These are phyloP conservation scores for Fusarium pseudograminearum DNA, from an alignment of 2,329 filamentous ascomycete species.

Conservation along the genomic window DNA sequence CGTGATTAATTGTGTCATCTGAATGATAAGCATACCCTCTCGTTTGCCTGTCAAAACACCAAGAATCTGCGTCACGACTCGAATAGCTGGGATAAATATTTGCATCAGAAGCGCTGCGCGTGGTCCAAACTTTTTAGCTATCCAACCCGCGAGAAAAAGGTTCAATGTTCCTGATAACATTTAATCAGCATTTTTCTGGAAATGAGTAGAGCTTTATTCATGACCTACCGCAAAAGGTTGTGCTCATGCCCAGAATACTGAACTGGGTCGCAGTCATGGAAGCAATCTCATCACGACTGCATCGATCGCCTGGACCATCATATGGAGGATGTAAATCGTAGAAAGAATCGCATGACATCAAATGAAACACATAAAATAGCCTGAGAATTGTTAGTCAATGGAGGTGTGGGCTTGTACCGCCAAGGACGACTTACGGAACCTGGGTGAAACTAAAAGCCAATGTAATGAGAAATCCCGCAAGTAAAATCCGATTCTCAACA, in stretches of 20 bases:
- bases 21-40: constrained; percentile 75
- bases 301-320: constrained; percentile 63
- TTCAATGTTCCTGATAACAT: constrained; percentile 35
- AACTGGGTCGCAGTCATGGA: constrained; percentile 73
- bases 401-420: rapidly evolving
- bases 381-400: constrained; percentile 41
- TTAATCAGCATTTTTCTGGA: not conserved
- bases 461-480: constrained; percentile 71
- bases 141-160: constrained; percentile 74
- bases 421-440: constrained; percentile 56
- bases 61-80: constrained; percentile 72
- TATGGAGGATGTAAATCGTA: constrained; percentile 69
- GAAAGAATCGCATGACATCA: constrained; percentile 79
- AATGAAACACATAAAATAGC: constrained; percentile 73
- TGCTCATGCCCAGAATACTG: constrained; percentile 74
- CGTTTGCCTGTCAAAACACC: constrained; percentile 72
- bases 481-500: constrained; percentile 62
- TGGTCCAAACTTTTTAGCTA: constrained; percentile 74
- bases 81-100: constrained; percentile 72
- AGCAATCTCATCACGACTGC: constrained; percentile 71
- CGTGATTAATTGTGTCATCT: constrained; percentile 75
- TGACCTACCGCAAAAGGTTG: constrained; percentile 70
- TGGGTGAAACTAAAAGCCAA: constrained; percentile 63
- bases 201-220: rapidly evolving
- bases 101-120: constrained; percentile 72